Base-by-base conservation (phyloP, 306 rosid genomes). In the Cucurbita ficifolia region DNA sequence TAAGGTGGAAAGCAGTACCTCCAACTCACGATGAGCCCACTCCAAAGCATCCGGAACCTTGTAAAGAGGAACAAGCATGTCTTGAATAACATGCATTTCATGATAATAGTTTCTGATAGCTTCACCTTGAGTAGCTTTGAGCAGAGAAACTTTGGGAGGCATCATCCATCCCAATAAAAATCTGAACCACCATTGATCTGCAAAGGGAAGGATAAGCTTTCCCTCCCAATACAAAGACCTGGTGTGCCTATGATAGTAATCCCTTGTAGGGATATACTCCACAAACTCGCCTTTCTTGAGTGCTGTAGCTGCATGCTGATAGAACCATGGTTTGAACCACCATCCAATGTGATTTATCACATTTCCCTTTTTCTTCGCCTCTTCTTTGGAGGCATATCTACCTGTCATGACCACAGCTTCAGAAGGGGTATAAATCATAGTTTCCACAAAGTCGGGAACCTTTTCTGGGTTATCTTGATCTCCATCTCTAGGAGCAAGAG, bases 61-160 rank as follows among this genome's bases (percentile, higher is more conserved):
- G 86, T 91, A 87, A 52, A 91, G 78, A 76, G 99, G 97, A 84
- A 94, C 89, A 61, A 94, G 95, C 92, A 94, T 82, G 78, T 94
- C 99, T 81, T 94, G 99, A 85, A 94, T 94, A 49, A 94, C 96
- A 78, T 94, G 99, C 89, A 84, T 89, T 78, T 94, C 97, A 35
- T 94, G 99, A 83, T 94, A 94, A 61, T 94, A 94, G 83, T 94
- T 94, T 81, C 99, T 84, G 68, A 94, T 88, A 19, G 97, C 88
- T 79, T 94, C 99, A 56, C 99, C 99, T 83, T 94, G 99, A 76
- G 99, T 94, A 65, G 99, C 99, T 84, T 94, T 94, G 74, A 94
- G 97, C 49, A 94, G 86, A 79, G 99, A 88, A 80, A 94, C 92
- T 86, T 91, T 94, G 51, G 99, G 99, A 12, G 99, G 99, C 99